Evolutionary conservation across 495 filamentous ascomycete species (phyloP), one percentile per base, ranked within the genome.

Genomic region (Pyrenula massariospora): DNA sequence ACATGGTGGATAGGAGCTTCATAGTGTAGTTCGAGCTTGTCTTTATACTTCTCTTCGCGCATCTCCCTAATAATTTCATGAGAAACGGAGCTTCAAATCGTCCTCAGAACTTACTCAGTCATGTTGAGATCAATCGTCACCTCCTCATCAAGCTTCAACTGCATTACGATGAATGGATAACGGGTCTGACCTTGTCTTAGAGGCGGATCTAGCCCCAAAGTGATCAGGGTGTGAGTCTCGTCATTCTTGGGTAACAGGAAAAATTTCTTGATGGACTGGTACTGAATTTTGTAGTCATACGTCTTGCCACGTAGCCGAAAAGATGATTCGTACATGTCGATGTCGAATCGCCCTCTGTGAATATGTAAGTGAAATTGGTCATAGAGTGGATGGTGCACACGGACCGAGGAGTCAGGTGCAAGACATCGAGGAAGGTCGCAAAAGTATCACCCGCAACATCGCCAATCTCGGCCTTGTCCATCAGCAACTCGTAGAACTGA

Each of bases 251-350:
- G 94, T 3, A 99, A 83, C 55, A 96, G 77, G 82, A 99, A 94
- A 70, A 97, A 97, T 70, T 97, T 97, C 76, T 99, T 99, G 74
- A 96, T 89, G 31, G 83, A 79, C 31, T 96, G 87, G 67, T 95
- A 99, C 72, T 95, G 89, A 59, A 99, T 96, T 78, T 99, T 99
- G 82, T 99, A 99, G 76, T 97, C 94, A 78, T 99, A 99, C 25
- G 94, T 99, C 72, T 97, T 97, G 53, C 94, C 94, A 53, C 94
- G 92, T 57, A 99, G 82, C 56, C 94, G 86, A 81, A 99, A 97
- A 3, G 94, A 97, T 1, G 84, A 83, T 67, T 97, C 94, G 79
- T 97, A 99, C 89, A 99, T 96, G 68, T 97, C 94, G 77, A 97
- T 95, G 70, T 96, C 94, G 78, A 97, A 99, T 53, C 94, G 93